These are phyloP conservation scores for Bassia scoparia DNA, from an alignment of 148 eudicot genomes.

Conservation along the genomic window DNA sequence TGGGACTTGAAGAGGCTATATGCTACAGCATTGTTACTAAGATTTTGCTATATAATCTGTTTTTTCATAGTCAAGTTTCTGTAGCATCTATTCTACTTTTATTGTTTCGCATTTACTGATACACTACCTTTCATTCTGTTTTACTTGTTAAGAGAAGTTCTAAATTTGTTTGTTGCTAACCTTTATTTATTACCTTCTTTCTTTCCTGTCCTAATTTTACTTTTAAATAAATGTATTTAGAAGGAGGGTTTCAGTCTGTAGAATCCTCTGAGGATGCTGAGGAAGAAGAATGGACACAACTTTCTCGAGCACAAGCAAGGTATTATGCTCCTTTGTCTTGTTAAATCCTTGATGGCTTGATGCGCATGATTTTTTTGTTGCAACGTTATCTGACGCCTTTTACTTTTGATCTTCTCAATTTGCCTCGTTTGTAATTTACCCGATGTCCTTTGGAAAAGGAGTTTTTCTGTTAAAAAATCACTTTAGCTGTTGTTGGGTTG, in stretches of 20 bases:
- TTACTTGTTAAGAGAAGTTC: neutral
- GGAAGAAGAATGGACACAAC: constrained; percentile 68
- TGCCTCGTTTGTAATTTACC: neutral
- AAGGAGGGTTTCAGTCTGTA: constrained; percentile 39
- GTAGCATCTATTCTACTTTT: neutral
- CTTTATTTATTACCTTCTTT: neutral
- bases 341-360: neutral
- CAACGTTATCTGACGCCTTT: neutral
- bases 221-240: constrained; percentile 17
- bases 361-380: neutral
- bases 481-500: neutral
- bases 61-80: neutral
- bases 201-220: neutral
- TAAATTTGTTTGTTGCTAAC: neutral
- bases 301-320: constrained; percentile 78
- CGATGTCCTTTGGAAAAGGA: neutral
- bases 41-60: neutral
- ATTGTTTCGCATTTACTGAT: neutral
- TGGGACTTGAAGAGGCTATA: neutral
- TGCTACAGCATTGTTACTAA: neutral
- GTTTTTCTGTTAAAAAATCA: neutral
- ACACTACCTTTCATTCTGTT: too few species aligned
- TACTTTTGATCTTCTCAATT: neutral
- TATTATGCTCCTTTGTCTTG: constrained; percentile 24
- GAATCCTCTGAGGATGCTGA: constrained; percentile 34